A percentile compares a stretch with the other conserved stretches of the same genome.
phyloP scores from a whole-genome alignment of 306 rosid species.

The Geum urbanum region DNA sequence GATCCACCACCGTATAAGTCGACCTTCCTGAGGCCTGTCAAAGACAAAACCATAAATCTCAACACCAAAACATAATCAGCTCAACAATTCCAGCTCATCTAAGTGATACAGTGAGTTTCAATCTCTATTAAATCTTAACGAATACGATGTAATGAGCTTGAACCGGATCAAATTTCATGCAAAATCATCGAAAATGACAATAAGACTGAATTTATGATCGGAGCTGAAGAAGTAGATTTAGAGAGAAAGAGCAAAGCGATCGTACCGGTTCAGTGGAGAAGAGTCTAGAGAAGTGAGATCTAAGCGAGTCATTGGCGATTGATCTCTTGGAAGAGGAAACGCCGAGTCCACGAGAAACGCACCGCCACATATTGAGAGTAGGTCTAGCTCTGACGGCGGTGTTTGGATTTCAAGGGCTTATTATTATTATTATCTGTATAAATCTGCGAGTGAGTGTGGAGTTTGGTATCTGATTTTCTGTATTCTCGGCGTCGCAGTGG shows the following conservation, averaged over 20 bases:
- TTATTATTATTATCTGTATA: not conserved
- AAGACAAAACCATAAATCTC: conserved; percentile 10
- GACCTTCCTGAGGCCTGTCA: conserved; percentile 57
- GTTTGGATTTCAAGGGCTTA: not conserved
- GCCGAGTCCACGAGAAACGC: conserved; percentile 73
- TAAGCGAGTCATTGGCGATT: conserved; percentile 31
- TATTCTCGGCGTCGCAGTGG: conserved; percentile 21
- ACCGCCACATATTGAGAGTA: conserved; percentile 69
- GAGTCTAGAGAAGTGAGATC: conserved; percentile 68
- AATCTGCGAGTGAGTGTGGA: not conserved
- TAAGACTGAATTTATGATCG: conserved; percentile 2
- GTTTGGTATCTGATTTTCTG: not conserved
- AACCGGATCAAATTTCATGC: not conserved
- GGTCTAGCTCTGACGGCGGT: not conserved
- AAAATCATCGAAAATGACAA: not conserved
- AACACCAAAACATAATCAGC: conserved; percentile 12
- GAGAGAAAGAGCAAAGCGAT: conserved; percentile 4
- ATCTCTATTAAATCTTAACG: too few relatives aligned
- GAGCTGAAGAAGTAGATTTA: conserved; percentile 9
- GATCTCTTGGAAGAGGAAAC: conserved; percentile 43
- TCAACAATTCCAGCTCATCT: conserved; percentile 8
- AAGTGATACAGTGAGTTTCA: not conserved
- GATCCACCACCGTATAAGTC: conserved; percentile 86
- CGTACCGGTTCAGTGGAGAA: conserved; percentile 64
- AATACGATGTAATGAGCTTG: not conserved